A percentile compares a stretch with the other conserved stretches of the same genome.
These are phyloP conservation scores for Histomonas meleagridis DNA, from an alignment of 208 protist species.

Conservation along the genomic window DNA sequence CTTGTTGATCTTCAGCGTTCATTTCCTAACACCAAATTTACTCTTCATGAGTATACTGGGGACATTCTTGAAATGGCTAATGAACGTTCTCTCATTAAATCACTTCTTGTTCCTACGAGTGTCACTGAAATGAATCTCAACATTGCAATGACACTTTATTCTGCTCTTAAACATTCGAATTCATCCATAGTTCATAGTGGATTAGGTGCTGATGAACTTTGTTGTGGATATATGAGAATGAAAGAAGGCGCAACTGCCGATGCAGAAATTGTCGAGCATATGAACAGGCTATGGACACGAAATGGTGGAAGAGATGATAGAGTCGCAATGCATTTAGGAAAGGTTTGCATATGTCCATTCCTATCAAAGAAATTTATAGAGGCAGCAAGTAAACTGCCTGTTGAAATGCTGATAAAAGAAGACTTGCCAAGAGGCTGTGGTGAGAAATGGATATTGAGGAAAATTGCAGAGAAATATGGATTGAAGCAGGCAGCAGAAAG, in stretches of 20 bases:
- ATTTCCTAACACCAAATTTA: conserved; percentile 15
- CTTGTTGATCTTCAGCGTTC: not conserved
- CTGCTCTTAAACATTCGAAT: not conserved
- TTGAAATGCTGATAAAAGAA: not conserved
- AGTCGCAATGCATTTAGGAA: not conserved
- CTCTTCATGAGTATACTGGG: not conserved
- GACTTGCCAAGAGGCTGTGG: not conserved
- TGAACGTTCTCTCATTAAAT: not conserved
- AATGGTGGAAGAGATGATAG: conserved; percentile 34
- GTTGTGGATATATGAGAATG: conserved; percentile 11
- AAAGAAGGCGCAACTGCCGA: not conserved
- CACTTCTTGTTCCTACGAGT: not conserved
- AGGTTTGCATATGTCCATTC: not conserved
- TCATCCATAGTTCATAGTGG: not conserved
- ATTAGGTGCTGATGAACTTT: not conserved
- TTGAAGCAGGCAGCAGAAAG: not conserved
- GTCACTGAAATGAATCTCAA: conserved; percentile 15
- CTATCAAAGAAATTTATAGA: not conserved
- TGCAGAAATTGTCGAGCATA: not conserved
- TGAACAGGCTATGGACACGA: not conserved
- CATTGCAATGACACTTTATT: conserved; percentile 5
- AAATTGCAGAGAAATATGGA: not conserved
- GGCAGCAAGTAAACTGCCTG: not conserved
- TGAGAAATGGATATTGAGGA: conserved; percentile 27
- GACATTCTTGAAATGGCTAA: not conserved